Base-by-base conservation (phyloP, 495 filamentous ascomycete genomes). In the Penicillium lagena region DNA sequence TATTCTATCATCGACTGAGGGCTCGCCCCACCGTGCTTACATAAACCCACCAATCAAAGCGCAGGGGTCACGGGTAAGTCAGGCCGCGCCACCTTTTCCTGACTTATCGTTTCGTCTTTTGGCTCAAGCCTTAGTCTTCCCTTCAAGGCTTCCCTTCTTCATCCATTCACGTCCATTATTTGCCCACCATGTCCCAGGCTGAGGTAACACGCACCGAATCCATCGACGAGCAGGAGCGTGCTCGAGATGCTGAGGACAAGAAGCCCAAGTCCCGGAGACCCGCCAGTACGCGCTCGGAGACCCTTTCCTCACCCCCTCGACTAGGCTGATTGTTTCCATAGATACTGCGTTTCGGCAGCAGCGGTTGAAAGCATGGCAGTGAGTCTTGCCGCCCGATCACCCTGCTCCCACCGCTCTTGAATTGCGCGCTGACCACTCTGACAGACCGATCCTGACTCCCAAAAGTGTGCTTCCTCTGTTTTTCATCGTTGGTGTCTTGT, bases 331-430 rank as follows among this genome's bases (percentile, higher is more conserved):
- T 22, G 10, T 39, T 13, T 29, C 54, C 0, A 4, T 22, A 90
- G 86, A 95, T 72, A 96, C 89, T 41, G 89, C 90, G 17, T 96
- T 95, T 59, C 78, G 90, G 46, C 90, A 95, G 60, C 90, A 96
- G 56, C 79, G 90, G 56, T 59, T 96, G 55, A 94, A 95, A 67
- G 90, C 90, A 64, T 96, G 90, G 90, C 90, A 96, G 83, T 90
- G 69, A 71, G 83, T 70, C 2, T 22, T 22, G 4, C 4, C 22
- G 22, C 22, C 4, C 22, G 22, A 22, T 6, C 22, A 6, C 4
- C 22, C 22, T 22, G 22, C 6, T 22, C 22, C 15, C 22, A 22
- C 22, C 22, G 22, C 22, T 22, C 6, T 22, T 3, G 35, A 46
- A 30, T 38, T n/a, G 46, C 14, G n/a, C 39, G 22, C 46, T 45